A percentile compares a stretch with the other conserved stretches of the same genome.
Conservation (phyloP, 108 stramenopile genomes). For the Epithemia pelagica region DNA sequence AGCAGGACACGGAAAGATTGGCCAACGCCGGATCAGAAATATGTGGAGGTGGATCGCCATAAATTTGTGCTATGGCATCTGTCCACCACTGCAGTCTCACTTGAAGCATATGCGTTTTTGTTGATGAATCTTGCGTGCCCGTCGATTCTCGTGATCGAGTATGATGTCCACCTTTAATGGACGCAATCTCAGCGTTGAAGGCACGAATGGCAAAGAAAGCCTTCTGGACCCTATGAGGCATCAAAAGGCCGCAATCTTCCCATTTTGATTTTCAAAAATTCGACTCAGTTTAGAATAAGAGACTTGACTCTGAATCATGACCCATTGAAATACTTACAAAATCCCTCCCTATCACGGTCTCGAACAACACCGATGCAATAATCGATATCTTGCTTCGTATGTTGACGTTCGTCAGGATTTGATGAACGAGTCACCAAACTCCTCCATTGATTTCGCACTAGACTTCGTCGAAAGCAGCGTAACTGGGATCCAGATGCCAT, state of each 20-base stretch:
- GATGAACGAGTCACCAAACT: too few species aligned
- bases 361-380: constrained; percentile 75
- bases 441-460: too few species aligned
- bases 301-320: not conserved
- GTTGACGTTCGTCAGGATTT: constrained; percentile 1
- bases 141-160: not conserved
- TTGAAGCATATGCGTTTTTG: constrained; percentile 30
- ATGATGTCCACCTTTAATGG: constrained; percentile 50
- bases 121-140: not conserved
- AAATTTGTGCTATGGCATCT: constrained; percentile 57
- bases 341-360: constrained; percentile 68
- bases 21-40: not conserved
- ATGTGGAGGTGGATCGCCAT: constrained; percentile 10
- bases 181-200: constrained; percentile 76
- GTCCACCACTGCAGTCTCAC: constrained; percentile 77
- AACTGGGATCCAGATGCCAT: too few species aligned
- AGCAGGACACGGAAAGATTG: constrained; percentile 24
- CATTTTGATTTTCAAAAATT: not conserved
- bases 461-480: too few species aligned
- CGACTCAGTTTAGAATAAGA: not conserved
- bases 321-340: constrained; percentile 27
- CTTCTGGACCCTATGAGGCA: constrained; percentile 47
- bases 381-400: constrained; percentile 39
- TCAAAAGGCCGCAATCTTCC: constrained; percentile 73
- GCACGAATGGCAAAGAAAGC: constrained; percentile 71